phyloP scores from a whole-genome alignment of 148 eudicot species.

The Persicaria tinctoria region DNA sequence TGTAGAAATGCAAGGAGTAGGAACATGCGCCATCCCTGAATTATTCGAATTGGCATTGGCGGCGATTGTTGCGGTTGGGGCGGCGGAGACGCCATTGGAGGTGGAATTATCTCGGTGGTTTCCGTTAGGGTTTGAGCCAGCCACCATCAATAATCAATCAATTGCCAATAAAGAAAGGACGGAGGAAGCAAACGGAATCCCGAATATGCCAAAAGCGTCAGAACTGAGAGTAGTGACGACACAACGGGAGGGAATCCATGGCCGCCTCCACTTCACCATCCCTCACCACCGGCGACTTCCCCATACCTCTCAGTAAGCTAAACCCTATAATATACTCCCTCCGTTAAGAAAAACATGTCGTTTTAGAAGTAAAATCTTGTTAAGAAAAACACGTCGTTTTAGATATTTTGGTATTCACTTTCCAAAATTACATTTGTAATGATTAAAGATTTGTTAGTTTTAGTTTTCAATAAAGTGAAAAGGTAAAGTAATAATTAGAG shows the following conservation, averaged over 20 bases:
- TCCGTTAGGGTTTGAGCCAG: conserved; percentile 51
- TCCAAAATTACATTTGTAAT: no score
- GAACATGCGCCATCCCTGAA: conserved; percentile 60
- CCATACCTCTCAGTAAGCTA: no score
- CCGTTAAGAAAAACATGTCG: no score
- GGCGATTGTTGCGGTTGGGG: not conserved
- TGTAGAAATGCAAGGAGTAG: conserved; percentile 58
- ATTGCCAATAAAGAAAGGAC: conserved; percentile 5
- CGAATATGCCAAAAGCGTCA: not conserved
- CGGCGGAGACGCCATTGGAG: conserved; percentile 25
- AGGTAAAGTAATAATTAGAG: no score
- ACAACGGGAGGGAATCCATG: not conserved
- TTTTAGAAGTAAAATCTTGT: no score
- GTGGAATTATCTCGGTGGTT: conserved; percentile 32
- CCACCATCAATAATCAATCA: conserved; percentile 26
- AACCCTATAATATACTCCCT: no score
- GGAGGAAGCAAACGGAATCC: not conserved
- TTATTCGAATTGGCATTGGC: conserved; percentile 35
- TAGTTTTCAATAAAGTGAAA: no score
- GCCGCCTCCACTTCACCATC: no score
- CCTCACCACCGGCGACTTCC: no score
- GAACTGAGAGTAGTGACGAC: not conserved
- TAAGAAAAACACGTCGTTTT: no score
- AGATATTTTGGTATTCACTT: no score
- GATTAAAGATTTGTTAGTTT: no score